phyloP scores from a whole-genome alignment of 1,284 basidiomycete species.

The Termitomyces sp. region DNA sequence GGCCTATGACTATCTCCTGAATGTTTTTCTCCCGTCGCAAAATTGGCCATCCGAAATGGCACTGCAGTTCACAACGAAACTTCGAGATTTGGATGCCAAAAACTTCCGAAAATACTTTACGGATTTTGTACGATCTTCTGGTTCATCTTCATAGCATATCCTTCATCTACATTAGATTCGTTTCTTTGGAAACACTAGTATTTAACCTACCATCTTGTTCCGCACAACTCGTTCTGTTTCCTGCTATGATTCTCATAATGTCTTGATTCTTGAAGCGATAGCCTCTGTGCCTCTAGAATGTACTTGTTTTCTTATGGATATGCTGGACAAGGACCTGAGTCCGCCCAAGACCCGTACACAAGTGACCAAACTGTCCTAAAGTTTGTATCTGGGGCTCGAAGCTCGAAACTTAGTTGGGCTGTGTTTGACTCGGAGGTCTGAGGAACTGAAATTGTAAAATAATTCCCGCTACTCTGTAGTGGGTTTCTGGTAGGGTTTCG shows the following conservation, averaged over 20 bases:
- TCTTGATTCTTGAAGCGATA: too few species aligned
- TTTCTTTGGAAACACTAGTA: slow-evolving; percentile 14
- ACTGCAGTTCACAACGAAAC: slow-evolving; percentile 73
- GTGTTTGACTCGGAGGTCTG: too few species aligned
- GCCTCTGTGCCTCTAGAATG: too few species aligned
- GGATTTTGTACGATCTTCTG: slow-evolving; percentile 74
- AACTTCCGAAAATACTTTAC: slow-evolving; percentile 87
- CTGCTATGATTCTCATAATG: slow-evolving; percentile 5
- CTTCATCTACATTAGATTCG: slow-evolving; percentile 14
- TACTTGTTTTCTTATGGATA: too few species aligned
- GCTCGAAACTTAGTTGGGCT: too few species aligned
- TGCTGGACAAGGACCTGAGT: too few species aligned
- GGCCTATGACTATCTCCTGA: slow-evolving; percentile 77
- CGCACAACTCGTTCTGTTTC: slow-evolving; percentile 6
- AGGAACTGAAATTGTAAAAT: too few species aligned
- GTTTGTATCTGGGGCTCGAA: too few species aligned
- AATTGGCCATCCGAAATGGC: slow-evolving; percentile 70
- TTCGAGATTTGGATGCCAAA: slow-evolving; percentile 77
- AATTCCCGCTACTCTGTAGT: too few species aligned
- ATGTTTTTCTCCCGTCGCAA: slow-evolving; percentile 83
- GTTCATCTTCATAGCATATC: slow-evolving; percentile 48
- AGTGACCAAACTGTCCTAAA: too few species aligned
- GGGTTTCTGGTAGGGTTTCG: too few species aligned
- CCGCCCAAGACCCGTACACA: too few species aligned
- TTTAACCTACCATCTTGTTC: slow-evolving; percentile 4